Evolutionary conservation across 2,329 filamentous ascomycete genomes (phyloP).

Genomic region (Sporothrix pseudoabietina): DNA sequence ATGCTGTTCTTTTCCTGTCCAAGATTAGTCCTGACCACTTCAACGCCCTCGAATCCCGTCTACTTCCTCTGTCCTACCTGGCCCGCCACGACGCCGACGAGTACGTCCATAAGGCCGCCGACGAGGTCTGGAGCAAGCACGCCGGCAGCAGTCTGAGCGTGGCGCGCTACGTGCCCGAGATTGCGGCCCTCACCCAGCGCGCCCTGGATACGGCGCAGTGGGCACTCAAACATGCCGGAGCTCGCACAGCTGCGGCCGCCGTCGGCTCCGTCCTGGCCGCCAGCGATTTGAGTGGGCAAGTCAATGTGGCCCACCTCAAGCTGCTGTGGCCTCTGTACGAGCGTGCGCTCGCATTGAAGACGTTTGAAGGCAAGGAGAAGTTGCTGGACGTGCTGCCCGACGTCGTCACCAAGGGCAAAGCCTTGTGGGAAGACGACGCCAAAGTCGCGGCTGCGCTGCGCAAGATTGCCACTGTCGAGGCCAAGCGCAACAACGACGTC

Average conservation of each 20-base stretch:
- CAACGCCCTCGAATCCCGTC: constrained; percentile 69
- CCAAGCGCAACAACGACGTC: constrained; percentile 83
- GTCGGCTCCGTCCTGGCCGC: constrained; percentile 65
- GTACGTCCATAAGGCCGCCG: constrained; percentile 76
- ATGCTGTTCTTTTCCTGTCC: constrained; percentile 79
- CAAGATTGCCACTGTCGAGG: constrained; percentile 82
- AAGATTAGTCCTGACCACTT: constrained; percentile 91
- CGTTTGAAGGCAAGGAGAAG: constrained; percentile 88
- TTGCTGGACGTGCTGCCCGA: constrained; percentile 77
- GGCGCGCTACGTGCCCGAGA: constrained; percentile 81
- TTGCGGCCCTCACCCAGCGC: constrained; percentile 66
- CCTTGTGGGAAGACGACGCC: constrained; percentile 57
- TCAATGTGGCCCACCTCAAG: constrained; percentile 62
- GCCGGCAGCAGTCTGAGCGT: constrained; percentile 83
- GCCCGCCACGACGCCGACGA: constrained; percentile 83
- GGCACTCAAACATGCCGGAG: constrained; percentile 86
- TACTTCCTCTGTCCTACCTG: constrained; percentile 86
- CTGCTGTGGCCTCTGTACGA: constrained; percentile 82
- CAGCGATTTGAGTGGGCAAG: constrained; percentile 58
- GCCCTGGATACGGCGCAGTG: constrained; percentile 81
- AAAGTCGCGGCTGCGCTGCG: constrained; percentile 66
- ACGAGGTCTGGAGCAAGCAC: constrained; percentile 86
- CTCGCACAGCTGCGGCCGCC: constrained; percentile 75
- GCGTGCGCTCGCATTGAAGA: constrained; percentile 81
- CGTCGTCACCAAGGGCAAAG: constrained; percentile 68